phyloP scores from a whole-genome alignment of 2,329 filamentous ascomycete species.

The Exophiala oligosperma region DNA sequence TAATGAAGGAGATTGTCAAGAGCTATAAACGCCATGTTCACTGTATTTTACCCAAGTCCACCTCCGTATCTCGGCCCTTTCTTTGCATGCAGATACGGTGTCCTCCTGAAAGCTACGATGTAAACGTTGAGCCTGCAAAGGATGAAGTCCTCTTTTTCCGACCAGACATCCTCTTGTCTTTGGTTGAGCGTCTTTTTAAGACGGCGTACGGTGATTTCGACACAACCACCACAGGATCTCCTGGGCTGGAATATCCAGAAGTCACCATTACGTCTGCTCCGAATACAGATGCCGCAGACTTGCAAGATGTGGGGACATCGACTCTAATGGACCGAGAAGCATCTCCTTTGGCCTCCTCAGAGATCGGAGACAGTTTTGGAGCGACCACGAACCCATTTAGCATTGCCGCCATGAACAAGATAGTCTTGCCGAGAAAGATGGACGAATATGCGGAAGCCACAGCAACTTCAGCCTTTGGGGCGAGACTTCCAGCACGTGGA shows the following conservation, averaged over 20 bases:
- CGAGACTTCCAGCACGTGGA: neutral
- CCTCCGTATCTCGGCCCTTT: constrained; percentile 52
- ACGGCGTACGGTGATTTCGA: constrained; percentile 31
- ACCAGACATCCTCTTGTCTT: constrained; percentile 41
- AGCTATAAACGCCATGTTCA: constrained; percentile 53
- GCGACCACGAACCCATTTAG: constrained; percentile 37
- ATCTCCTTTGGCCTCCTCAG: neutral
- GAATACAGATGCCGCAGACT: constrained; percentile 3
- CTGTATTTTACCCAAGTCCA: constrained; percentile 14
- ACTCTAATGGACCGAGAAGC: neutral
- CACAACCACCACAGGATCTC: neutral
- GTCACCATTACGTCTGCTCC: neutral
- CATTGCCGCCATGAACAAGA: constrained; percentile 36
- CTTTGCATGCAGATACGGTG: constrained; percentile 57
- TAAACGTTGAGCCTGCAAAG: constrained; percentile 64
- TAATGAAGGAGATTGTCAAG: constrained; percentile 54
- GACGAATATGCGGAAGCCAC: neutral
- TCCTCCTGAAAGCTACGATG: constrained; percentile 57
- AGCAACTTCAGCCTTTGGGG: neutral
- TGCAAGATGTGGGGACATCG: constrained; percentile 1
- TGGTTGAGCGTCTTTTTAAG: constrained; percentile 48
- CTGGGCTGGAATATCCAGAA: neutral
- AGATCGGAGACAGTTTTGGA: neutral
- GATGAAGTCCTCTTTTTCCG: constrained; percentile 62
- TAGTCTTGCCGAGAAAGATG: constrained; percentile 21